Conservation (phyloP, 495 filamentous ascomycete species). For the Jackrogersella multiformis region DNA sequence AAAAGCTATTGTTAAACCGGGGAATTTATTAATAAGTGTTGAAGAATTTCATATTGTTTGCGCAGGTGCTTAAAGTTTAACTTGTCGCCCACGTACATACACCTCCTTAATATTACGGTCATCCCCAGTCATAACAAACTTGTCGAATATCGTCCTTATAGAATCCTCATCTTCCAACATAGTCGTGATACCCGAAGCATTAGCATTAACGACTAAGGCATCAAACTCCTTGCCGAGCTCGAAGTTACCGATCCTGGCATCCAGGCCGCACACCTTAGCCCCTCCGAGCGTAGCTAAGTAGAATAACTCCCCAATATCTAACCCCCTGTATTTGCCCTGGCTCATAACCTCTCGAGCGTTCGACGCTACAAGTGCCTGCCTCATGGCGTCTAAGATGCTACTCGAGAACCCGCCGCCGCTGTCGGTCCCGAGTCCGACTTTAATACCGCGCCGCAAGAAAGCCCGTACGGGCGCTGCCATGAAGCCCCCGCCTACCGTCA, state of each 20-base stretch:
- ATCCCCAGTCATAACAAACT: constrained; percentile 73
- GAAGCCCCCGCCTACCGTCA: constrained; percentile 67
- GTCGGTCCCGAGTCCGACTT: constrained; percentile 73
- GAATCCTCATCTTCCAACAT: constrained; percentile 63
- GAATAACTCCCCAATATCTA: constrained; percentile 65
- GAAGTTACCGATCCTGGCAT: constrained; percentile 65
- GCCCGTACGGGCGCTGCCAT: constrained; percentile 69
- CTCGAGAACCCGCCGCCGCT: constrained; percentile 70
- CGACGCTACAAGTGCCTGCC: constrained; percentile 68
- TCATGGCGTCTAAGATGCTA: constrained; percentile 68
- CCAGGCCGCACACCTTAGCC: constrained; percentile 67
- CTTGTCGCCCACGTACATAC: constrained; percentile 63
- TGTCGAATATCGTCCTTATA: constrained; percentile 63
- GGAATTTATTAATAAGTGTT: too few relatives aligned
- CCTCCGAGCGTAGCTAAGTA: constrained; percentile 71
- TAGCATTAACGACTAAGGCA: constrained; percentile 64
- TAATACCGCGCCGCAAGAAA: constrained; percentile 65
- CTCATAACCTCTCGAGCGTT: constrained; percentile 62
- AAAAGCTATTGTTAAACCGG: too few relatives aligned
- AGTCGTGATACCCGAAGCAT: constrained; percentile 59
- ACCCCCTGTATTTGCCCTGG: constrained; percentile 56
- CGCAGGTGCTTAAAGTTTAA: constrained; percentile 45
- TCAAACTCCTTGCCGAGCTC: constrained; percentile 71
- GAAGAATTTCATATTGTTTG: too few relatives aligned
- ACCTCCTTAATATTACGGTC: constrained; percentile 69